Base-by-base conservation (phyloP, 768 basidiomycete genomes). In the Auriculariales sp. region DNA sequence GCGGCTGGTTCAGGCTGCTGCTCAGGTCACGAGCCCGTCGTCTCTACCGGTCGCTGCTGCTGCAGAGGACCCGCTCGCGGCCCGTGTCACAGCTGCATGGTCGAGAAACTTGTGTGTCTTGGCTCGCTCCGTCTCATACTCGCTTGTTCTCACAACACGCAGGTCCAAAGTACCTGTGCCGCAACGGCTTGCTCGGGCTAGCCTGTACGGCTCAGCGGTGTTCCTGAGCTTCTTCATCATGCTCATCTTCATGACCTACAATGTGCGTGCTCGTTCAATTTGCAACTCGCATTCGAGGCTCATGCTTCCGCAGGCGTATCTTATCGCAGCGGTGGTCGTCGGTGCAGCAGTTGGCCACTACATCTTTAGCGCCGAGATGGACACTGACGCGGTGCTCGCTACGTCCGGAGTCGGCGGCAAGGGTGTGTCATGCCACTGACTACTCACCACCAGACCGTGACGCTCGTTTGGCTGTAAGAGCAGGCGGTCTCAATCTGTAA, bases 221-320 rank as follows among this genome's bases (percentile, higher is more conserved):
- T 81, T 82, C 62, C 63, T 90, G 52, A 86, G 86, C 30, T 86
- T 84, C 71, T 88, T 89, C 75, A 76, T 90, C 61, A 95, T 95
- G 91, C 69, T 95, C 51, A 80, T 94, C 33, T 92, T 90, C 65
- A 94, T 95, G 91, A 94, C 91, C 3, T 95, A 93, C 67, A 95
- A 95, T 56, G 88, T 90, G 52, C 58, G 85, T 68, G 22, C 30
- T 7, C 36, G 10, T 24, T 27, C 29, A 12, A 12, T 9, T 19
- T n/a, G n/a, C 15, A 46, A 27, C 19, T 17, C 29, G 39, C 28
- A 28, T 17, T 1, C 17, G 32, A 25, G 32, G 32, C 48, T 22
- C 32, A 4, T 34, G 19, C 55, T 32, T n/a, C 52, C 5, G 1
- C 55, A 92, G 89, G 89, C 83, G 29, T 94, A 91, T 57, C 78